These are phyloP conservation scores for Suillus placidus DNA, from an alignment of 768 basidiomycete genomes.

Conservation along the genomic window DNA sequence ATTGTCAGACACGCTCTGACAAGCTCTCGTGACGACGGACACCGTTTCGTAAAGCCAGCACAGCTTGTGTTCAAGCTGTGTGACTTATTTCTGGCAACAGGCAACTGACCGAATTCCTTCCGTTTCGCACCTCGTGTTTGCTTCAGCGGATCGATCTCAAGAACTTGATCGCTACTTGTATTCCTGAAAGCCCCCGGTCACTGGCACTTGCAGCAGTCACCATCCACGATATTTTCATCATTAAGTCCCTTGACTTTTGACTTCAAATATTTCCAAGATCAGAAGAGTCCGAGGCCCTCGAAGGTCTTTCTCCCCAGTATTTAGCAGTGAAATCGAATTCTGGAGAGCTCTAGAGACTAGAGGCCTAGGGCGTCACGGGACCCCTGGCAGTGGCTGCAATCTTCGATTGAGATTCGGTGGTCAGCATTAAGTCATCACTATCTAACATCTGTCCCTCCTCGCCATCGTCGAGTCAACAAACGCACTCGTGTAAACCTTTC, in stretches of 20 bases:
- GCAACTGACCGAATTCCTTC: neutral
- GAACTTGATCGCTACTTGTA: neutral
- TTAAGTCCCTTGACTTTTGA: neutral
- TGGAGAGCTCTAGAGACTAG: neutral
- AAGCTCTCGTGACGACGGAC: neutral
- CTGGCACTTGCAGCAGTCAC: neutral
- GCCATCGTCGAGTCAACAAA: slow-evolving; percentile 18
- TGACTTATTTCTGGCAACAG: slow-evolving; percentile 5
- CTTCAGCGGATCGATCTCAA: neutral
- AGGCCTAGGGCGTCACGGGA: neutral
- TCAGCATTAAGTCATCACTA: slow-evolving; percentile 7
- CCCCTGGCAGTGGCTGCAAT: slow-evolving; percentile 5
- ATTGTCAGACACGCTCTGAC: neutral
- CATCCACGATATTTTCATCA: neutral
- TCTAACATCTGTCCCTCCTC: slow-evolving; percentile 20
- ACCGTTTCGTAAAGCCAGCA: neutral
- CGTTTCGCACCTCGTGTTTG: slow-evolving; percentile 1
- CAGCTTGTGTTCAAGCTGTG: neutral
- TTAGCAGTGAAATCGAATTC: neutral
- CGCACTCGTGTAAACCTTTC: neutral
- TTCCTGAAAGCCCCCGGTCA: slow-evolving; percentile 3
- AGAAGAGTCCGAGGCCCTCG: neutral
- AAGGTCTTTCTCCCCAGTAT: neutral
- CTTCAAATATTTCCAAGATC: neutral
- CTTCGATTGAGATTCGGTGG: neutral